Conservation (phyloP, 2,329 filamentous ascomycete species). For the Alternaria burnsii region DNA sequence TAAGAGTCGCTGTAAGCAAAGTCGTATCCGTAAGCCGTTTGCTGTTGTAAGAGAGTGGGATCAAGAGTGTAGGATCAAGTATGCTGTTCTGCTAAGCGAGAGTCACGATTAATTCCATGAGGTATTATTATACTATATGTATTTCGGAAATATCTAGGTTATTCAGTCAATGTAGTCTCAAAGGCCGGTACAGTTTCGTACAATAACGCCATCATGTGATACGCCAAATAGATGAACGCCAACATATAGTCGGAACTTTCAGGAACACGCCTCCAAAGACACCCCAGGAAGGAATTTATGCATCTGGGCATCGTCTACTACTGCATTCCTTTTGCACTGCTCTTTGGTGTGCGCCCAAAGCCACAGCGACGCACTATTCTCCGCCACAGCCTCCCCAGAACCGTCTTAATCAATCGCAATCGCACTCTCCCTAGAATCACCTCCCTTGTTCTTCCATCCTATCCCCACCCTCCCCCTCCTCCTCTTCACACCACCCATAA, state of each 20-base stretch:
- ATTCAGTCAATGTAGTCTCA: conserved; percentile 92
- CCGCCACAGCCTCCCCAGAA: background rate
- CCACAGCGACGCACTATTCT: background rate
- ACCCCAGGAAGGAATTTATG: conserved; percentile 84
- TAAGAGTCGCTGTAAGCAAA: too few relatives aligned
- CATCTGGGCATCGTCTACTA: background rate
- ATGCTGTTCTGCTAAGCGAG: too few relatives aligned
- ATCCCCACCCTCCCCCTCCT: conserved; percentile 2
- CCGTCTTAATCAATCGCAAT: background rate
- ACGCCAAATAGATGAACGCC: conserved; percentile 88
- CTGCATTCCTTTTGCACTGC: background rate
- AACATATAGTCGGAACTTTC: conserved; percentile 87
- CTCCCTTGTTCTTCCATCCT: background rate
- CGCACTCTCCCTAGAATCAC: background rate
- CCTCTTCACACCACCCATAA: conserved; percentile 20
- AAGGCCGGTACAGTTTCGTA: conserved; percentile 87
- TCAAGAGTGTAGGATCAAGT: too few relatives aligned
- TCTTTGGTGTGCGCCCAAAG: background rate
- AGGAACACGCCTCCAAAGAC: conserved; percentile 72
- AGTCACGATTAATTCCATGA: too few relatives aligned
- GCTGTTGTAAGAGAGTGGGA: too few relatives aligned
- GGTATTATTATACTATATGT: too few relatives aligned
- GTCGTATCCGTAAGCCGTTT: too few relatives aligned
- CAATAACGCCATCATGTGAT: conserved; percentile 86
- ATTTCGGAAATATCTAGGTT: conserved; percentile 78